Evolutionary conservation across 2,329 filamentous ascomycete species (phyloP).

Genomic region (Trichophyton schoenleinii): DNA sequence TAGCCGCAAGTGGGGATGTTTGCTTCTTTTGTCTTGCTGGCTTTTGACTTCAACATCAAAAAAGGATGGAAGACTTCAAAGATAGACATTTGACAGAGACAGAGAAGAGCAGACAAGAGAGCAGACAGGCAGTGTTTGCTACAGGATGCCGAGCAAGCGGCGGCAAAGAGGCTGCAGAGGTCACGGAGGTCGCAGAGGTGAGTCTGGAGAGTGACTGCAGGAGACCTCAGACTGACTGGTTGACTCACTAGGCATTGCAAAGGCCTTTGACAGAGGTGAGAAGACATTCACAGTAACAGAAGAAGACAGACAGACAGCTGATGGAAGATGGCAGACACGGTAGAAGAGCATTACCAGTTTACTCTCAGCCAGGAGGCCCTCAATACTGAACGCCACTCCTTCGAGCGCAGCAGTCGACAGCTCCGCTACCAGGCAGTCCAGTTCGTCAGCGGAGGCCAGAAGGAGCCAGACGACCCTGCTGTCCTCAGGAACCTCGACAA

Average conservation of each 20-base stretch:
- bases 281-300: too few relatives aligned
- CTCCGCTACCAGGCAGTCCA: slow-evolving; percentile 44
- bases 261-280: too few relatives aligned
- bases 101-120: not conserved
- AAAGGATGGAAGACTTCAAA: too few relatives aligned
- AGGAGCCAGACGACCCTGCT: slow-evolving; percentile 26
- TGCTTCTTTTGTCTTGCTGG: not conserved
- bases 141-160: not conserved
- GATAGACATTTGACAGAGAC: not conserved
- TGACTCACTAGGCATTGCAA: too few relatives aligned
- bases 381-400: slow-evolving; percentile 42
- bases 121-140: not conserved
- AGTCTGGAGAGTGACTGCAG: not conserved
- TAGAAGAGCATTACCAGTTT: slow-evolving; percentile 9
- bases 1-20: slow-evolving; percentile 4
- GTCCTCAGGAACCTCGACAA: not conserved
- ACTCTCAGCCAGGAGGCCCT: slow-evolving; percentile 47
- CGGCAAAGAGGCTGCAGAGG: not conserved
- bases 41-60: not conserved
- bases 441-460: slow-evolving; percentile 49
- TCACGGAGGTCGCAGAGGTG: not conserved
- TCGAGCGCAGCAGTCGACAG: slow-evolving; percentile 35
- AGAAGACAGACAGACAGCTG: not conserved
- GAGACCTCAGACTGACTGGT: too few relatives aligned
- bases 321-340: not conserved